Percentiles rank a stretch among this genome's conserved stretches.
These are phyloP conservation scores for Diaporthe citri DNA, from an alignment of 2,329 filamentous ascomycete species.

Conservation along the genomic window DNA sequence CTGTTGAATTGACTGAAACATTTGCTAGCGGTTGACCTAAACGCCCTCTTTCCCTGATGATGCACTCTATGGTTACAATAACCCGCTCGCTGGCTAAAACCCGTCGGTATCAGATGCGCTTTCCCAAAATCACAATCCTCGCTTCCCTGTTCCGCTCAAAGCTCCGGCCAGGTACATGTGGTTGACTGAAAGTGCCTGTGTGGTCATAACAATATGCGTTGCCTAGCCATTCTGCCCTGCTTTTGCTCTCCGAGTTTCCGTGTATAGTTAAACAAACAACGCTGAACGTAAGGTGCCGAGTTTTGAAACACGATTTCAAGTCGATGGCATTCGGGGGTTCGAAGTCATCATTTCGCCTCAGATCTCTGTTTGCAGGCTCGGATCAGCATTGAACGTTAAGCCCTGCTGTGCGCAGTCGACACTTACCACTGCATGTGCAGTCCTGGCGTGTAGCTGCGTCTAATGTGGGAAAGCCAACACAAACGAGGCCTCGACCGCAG, in stretches of 20 bases:
- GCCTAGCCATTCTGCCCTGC: background rate
- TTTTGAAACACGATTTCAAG: background rate
- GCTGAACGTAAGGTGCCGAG: background rate
- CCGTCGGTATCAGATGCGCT: background rate
- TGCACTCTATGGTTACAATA: background rate
- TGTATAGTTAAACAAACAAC: background rate
- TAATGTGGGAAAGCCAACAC: conserved; percentile 21
- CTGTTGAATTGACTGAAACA: background rate
- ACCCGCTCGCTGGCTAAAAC: background rate
- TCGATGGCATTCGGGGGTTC: background rate
- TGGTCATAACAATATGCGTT: background rate
- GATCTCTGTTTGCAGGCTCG: conserved; percentile 6
- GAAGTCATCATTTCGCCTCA: background rate
- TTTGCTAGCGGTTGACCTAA: background rate
- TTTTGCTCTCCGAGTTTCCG: background rate
- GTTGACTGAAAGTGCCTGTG: background rate
- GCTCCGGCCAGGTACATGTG: background rate
- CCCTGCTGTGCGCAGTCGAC: background rate
- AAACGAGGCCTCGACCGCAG: conserved; percentile 11
- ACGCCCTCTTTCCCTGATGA: background rate
- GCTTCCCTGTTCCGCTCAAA: background rate
- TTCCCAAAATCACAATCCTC: background rate
- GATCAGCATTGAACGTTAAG: background rate
- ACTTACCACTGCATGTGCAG: conserved; percentile 31
- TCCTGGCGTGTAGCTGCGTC: conserved; percentile 12